phyloP scores from a whole-genome alignment of 371 early-diverging fungal species.

The Massospora cicadina region DNA sequence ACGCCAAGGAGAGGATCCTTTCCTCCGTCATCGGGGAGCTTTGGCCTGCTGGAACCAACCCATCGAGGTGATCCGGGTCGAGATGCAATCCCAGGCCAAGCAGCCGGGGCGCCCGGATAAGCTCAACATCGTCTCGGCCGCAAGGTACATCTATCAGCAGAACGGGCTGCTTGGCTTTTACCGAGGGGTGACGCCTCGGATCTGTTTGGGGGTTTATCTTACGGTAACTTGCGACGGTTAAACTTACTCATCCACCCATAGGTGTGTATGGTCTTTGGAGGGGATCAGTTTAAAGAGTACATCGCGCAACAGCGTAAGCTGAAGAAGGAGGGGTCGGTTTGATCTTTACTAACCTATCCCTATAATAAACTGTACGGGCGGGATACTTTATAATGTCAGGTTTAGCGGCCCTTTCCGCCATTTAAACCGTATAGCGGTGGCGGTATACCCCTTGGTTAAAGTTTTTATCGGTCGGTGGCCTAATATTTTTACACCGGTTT shows the following conservation, averaged over 20 bases:
- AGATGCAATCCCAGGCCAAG: constrained; percentile 88
- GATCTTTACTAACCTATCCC: too few relatives aligned
- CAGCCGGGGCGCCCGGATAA: constrained; percentile 67
- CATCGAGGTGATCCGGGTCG: constrained; percentile 54
- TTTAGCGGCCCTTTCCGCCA: too few relatives aligned
- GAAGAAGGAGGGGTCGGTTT: constrained; percentile 1
- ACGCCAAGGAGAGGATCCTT: constrained; percentile 14
- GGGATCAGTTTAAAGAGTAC: constrained; percentile 25
- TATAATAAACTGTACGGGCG: too few relatives aligned
- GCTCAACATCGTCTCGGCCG: constrained; percentile 59
- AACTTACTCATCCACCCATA: background rate
- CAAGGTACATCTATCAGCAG: constrained; percentile 76
- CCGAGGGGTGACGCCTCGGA: constrained; percentile 79
- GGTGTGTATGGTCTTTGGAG: constrained; percentile 90
- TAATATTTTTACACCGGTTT: too few relatives aligned
- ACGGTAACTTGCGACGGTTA: constrained; percentile 24
- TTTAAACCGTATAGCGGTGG: too few relatives aligned
- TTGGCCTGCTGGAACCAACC: constrained; percentile 80
- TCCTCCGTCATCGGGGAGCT: constrained; percentile 78
- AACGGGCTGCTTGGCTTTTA: constrained; percentile 84
- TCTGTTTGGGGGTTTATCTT: constrained; percentile 84
- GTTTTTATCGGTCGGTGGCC: too few relatives aligned
- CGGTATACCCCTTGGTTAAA: too few relatives aligned
- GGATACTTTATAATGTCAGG: too few relatives aligned
- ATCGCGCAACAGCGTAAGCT: constrained; percentile 7